Evolutionary conservation across 305 asterid genomes (phyloP).

Genomic region (Rubia occidens): DNA sequence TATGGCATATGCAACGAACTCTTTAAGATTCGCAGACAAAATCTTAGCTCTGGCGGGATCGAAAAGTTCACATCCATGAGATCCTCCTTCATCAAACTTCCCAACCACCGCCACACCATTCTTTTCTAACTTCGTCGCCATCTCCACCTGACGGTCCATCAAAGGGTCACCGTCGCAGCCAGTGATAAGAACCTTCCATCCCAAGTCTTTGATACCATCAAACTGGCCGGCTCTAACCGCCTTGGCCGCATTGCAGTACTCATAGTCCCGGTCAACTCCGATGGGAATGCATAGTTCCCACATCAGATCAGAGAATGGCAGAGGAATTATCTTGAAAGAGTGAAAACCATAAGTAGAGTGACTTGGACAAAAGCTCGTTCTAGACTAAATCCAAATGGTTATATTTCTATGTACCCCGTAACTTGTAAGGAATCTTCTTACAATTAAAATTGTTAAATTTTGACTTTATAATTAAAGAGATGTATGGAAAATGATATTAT

Average conservation of each 20-base stretch:
- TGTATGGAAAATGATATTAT: too few relatives aligned
- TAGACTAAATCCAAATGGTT: too few relatives aligned
- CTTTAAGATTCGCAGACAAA: background rate
- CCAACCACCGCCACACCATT: background rate
- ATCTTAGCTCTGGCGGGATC: background rate
- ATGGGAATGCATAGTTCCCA: conserved; percentile 30
- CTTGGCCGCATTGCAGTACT: conserved; percentile 8
- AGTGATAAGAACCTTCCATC: conserved; percentile 18
- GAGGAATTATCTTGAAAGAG: conserved; percentile 13
- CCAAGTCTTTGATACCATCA: conserved; percentile 7
- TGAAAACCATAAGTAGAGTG: background rate
- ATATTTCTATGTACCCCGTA: too few relatives aligned
- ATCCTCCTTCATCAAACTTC: conserved; percentile 14
- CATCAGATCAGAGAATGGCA: conserved; percentile 12
- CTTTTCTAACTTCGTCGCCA: conserved; percentile 15
- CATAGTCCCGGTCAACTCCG: conserved; percentile 13
- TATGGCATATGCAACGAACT: background rate
- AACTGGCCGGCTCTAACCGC: background rate
- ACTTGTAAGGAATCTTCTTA: too few relatives aligned
- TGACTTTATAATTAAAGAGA: too few relatives aligned
- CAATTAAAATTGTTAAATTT: too few relatives aligned
- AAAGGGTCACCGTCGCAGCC: conserved; percentile 13
- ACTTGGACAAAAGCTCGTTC: too few relatives aligned
- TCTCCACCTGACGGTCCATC: conserved; percentile 19
- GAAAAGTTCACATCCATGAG: conserved; percentile 1